Evolutionary conservation across 1,284 basidiomycete species (phyloP).

Genomic region (Rhizoctonia solani): DNA sequence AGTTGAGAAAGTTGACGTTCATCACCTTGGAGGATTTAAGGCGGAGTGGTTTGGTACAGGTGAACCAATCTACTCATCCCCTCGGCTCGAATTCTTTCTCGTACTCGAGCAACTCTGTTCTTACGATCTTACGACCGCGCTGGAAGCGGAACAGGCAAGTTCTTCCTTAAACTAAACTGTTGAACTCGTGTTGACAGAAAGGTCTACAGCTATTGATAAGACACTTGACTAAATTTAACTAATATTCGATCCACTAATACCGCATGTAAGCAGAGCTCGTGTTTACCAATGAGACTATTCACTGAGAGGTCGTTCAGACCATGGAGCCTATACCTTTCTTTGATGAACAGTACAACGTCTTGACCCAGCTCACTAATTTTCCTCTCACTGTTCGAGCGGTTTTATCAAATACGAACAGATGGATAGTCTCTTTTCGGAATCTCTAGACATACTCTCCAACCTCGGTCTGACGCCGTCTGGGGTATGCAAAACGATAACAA

Average conservation of each 20-base stretch:
- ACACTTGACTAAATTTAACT: neutral
- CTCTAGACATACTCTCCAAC: neutral
- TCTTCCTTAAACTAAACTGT: neutral
- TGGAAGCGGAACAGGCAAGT: constrained; percentile 31
- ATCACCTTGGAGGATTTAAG: constrained; percentile 10
- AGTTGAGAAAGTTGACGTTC: constrained; percentile 5
- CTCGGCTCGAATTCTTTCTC: neutral
- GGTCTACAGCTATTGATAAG: constrained; percentile 1
- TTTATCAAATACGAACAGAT: neutral
- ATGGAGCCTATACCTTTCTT: neutral
- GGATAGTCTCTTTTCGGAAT: neutral
- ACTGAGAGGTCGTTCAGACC: neutral
- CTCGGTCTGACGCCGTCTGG: neutral
- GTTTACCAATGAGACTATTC: neutral
- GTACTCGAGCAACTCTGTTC: neutral
- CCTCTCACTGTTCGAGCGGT: neutral
- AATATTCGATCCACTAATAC: constrained; percentile 7
- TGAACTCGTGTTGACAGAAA: neutral
- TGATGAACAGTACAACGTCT: neutral
- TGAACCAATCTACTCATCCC: neutral
- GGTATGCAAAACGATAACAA: no score
- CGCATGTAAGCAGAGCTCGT: constrained; percentile 4
- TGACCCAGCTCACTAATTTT: neutral
- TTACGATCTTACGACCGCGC: constrained; percentile 20
- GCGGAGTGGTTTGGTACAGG: neutral